Conservation (phyloP, 495 filamentous ascomycete species). For the Aspergillus haitiensis region DNA sequence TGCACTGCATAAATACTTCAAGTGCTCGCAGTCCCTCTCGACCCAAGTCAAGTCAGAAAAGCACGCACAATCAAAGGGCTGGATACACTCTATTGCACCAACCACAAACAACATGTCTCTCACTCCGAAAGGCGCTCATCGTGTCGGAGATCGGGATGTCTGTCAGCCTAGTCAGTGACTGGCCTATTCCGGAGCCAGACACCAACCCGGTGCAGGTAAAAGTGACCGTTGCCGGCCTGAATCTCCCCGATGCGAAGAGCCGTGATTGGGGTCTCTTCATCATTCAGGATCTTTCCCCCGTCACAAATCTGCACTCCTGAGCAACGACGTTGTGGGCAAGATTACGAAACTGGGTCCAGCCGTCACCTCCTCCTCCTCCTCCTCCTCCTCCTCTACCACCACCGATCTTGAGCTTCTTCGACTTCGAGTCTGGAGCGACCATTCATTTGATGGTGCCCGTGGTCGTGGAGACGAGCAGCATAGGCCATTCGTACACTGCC, state of each 20-base stretch:
- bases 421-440: conserved; percentile 4
- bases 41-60: conserved; percentile 1
- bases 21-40: background rate
- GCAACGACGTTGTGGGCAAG: conserved; percentile 29
- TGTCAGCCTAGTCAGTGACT: conserved; percentile 10
- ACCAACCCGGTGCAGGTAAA: conserved; percentile 27
- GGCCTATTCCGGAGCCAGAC: conserved; percentile 27
- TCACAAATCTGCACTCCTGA: conserved; percentile 4
- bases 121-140: conserved; percentile 10
- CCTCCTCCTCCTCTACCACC: no score
- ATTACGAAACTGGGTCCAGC: conserved; percentile 29
- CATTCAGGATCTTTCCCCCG: background rate
- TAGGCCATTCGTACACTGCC: conserved; percentile 33
- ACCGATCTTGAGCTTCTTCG: conserved; percentile 25
- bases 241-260: conserved; percentile 31
- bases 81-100: background rate
- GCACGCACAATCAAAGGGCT: background rate
- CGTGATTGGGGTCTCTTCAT: conserved; percentile 33
- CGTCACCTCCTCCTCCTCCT: conserved; percentile 6
- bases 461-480: conserved; percentile 24
- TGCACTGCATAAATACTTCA: background rate
- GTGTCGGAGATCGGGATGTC: conserved; percentile 3
- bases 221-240: conserved; percentile 31
- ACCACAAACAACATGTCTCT: background rate
- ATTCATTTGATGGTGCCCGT: background rate